A percentile compares a stretch with the other conserved stretches of the same genome.
Evolutionary conservation across 257 asterid genomes (phyloP).

Genomic region (Osmanthus fragrans): DNA sequence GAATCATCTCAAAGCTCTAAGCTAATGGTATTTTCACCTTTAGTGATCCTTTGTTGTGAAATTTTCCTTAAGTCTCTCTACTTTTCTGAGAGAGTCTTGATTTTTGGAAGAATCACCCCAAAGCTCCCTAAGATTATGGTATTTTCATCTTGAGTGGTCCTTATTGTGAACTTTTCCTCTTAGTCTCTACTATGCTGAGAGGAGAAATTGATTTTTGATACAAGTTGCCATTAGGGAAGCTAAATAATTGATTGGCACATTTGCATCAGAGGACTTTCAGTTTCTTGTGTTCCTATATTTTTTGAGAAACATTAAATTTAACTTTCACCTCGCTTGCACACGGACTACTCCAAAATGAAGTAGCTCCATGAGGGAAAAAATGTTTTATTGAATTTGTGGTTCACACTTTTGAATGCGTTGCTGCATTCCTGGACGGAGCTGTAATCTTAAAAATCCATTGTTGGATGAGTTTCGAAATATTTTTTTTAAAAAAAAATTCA

Average conservation of each 20-base stretch:
- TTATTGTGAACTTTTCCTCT: neutral
- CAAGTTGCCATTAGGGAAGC: neutral
- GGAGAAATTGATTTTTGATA: neutral
- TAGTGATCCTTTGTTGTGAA: neutral
- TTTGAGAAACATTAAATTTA: neutral
- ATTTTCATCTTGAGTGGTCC: slow-evolving; percentile 19
- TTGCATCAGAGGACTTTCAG: neutral
- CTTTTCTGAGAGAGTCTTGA: slow-evolving; percentile 4
- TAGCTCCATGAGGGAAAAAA: neutral
- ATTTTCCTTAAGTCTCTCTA: neutral
- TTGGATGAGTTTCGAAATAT: neutral
- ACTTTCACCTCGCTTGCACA: neutral
- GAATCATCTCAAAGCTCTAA: slow-evolving; percentile 73
- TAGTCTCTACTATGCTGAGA: slow-evolving; percentile 1
- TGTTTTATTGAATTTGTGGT: neutral
- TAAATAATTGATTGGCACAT: neutral
- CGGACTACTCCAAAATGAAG: neutral
- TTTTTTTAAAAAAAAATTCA: too few relatives aligned
- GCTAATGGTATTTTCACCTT: slow-evolving; percentile 60
- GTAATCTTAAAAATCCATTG: neutral
- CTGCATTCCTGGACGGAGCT: neutral
- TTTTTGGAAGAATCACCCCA: slow-evolving; percentile 79
- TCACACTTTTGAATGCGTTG: neutral
- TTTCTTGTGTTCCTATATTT: neutral
- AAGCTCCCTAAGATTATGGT: slow-evolving; percentile 70